These are phyloP conservation scores for Penicillium ochrochloron DNA, from an alignment of 495 filamentous ascomycete species.

Conservation along the genomic window DNA sequence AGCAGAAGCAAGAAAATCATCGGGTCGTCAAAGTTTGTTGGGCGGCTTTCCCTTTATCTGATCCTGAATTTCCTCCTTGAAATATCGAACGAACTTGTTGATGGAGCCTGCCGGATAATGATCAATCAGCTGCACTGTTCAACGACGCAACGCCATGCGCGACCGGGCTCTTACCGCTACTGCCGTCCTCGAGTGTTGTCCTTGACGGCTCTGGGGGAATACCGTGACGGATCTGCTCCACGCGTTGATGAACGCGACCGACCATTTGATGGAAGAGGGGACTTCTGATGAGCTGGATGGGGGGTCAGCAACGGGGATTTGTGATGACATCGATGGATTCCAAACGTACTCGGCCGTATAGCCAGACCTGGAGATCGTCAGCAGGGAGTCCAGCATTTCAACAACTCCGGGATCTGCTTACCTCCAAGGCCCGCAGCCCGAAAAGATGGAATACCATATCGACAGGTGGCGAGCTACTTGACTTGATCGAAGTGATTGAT, in stretches of 20 bases:
- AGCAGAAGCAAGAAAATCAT: constrained; percentile 7
- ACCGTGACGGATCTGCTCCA: constrained; percentile 57
- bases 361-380: constrained; percentile 41
- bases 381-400: constrained; percentile 9
- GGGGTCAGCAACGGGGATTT: constrained; percentile 16
- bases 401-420: constrained; percentile 14
- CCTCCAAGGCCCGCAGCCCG: constrained; percentile 29
- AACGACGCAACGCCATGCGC: constrained; percentile 4
- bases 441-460: constrained; percentile 29
- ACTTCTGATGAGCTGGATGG: constrained; percentile 60
- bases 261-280: constrained; percentile 64
- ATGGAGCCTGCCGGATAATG: constrained; percentile 24
- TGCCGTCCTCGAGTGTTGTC: constrained; percentile 54
- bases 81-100: constrained; percentile 57
- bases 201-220: constrained; percentile 62
- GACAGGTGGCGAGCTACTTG: neutral
- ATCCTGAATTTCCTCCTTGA: constrained; percentile 63
- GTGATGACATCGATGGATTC: neutral
- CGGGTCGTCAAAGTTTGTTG: constrained; percentile 39
- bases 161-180: constrained; percentile 52
- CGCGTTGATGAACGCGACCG: constrained; percentile 56
- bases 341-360: constrained; percentile 45
- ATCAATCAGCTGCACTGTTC: constrained; percentile 21
- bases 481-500: neutral
- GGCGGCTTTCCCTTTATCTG: constrained; percentile 55